phyloP scores from a whole-genome alignment of 2,329 filamentous ascomycete species.

The Diaporthe citri region DNA sequence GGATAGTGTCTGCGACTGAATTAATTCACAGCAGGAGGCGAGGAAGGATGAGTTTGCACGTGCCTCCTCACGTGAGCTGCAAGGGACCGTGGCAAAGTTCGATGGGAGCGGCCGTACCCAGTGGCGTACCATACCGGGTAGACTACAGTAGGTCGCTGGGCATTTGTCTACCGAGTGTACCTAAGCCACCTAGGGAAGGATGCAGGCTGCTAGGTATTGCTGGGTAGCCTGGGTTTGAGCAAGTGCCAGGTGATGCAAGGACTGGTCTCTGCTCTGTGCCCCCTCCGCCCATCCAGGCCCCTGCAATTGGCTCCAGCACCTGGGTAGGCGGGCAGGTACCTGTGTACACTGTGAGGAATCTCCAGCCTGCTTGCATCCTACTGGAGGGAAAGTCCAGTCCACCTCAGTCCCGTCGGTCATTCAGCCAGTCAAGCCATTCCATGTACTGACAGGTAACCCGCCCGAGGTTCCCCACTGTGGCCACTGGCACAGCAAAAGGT shows the following conservation, averaged over 20 bases:
- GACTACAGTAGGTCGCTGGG: too few relatives aligned
- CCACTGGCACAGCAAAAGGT: constrained; percentile 26
- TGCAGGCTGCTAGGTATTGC: background rate
- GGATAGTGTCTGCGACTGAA: background rate
- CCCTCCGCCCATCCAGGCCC: background rate
- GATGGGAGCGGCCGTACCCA: background rate
- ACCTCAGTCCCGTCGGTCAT: background rate
- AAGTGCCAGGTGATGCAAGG: background rate
- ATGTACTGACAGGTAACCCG: background rate
- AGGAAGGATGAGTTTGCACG: background rate
- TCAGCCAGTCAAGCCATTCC: background rate
- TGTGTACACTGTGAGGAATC: background rate
- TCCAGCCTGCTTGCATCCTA: background rate
- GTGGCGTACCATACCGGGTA: background rate
- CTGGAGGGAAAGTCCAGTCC: background rate
- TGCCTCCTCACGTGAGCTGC: constrained; percentile 26
- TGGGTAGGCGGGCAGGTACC: background rate
- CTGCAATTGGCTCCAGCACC: constrained; percentile 4
- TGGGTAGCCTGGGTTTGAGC: background rate
- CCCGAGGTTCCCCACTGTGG: constrained; percentile 19
- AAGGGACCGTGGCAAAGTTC: background rate
- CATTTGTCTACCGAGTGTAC: background rate
- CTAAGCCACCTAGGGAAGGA: background rate
- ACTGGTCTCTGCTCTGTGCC: background rate
- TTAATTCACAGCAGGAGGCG: background rate